Evolutionary conservation across 1,284 basidiomycete genomes (phyloP).

Genomic region (Rhodotorula sp.): DNA sequence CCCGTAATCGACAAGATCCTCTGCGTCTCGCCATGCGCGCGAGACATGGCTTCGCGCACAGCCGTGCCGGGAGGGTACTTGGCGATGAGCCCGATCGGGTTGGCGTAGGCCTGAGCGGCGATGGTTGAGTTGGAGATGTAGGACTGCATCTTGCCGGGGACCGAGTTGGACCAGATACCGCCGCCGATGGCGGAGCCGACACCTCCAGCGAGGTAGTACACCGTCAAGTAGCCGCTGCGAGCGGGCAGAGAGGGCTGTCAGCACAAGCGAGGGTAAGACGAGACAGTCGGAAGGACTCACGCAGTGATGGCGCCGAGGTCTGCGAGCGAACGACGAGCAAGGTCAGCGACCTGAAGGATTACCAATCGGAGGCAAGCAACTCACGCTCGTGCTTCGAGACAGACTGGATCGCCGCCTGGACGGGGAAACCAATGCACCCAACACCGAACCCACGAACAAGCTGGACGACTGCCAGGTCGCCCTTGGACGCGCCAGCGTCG

Average conservation of each 20-base stretch:
- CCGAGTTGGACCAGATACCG: slow-evolving; percentile 49
- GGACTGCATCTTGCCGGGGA: slow-evolving; percentile 43
- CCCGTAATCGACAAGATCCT: slow-evolving; percentile 47
- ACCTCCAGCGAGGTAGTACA: slow-evolving; percentile 49
- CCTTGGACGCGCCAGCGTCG: slow-evolving; percentile 31
- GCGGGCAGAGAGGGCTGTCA: too few species aligned
- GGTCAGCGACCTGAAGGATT: background rate
- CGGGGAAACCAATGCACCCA: slow-evolving; percentile 48
- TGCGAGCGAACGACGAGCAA: background rate
- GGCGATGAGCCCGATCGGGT: slow-evolving; percentile 46
- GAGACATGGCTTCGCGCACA: slow-evolving; percentile 44
- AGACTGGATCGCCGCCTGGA: slow-evolving; percentile 48
- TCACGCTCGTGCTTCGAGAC: slow-evolving; percentile 45
- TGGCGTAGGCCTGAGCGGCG: slow-evolving; percentile 43
- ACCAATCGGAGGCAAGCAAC: background rate
- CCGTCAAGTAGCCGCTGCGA: slow-evolving; percentile 40
- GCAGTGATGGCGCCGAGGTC: slow-evolving; percentile 48
- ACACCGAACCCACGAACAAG: slow-evolving; percentile 45
- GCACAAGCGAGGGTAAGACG: background rate
- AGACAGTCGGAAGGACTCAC: background rate
- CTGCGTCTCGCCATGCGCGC: slow-evolving; percentile 49
- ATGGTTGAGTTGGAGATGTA: slow-evolving; percentile 45
- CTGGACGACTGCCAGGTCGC: slow-evolving; percentile 47
- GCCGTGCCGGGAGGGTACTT: slow-evolving; percentile 41
- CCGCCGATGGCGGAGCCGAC: slow-evolving; percentile 50